Conservation (phyloP, 179 eudicot genomes). For the Carnegiea gigantea region DNA sequence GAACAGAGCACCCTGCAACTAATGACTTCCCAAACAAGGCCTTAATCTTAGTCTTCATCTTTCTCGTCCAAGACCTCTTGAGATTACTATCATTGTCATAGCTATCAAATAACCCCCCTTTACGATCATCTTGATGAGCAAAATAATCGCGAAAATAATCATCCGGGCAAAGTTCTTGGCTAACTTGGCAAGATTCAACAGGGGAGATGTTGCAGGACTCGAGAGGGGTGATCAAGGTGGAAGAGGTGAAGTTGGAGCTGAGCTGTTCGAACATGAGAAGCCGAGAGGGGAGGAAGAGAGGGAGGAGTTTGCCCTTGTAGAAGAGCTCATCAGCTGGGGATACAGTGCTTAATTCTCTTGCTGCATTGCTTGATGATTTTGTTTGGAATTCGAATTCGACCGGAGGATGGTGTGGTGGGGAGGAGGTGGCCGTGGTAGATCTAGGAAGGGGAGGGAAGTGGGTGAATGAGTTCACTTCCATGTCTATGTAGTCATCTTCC, state of each 20-base stretch:
- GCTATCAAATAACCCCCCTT: neutral
- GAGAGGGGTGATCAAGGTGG: neutral
- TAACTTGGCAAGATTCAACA: neutral
- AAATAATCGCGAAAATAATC: neutral
- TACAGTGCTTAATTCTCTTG: neutral
- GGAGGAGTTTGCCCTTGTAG: conserved; percentile 10
- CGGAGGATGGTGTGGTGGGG: conserved; percentile 33
- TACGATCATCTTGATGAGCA: neutral
- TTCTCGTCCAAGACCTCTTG: conserved; percentile 1
- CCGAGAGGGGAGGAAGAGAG: neutral
- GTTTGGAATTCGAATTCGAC: conserved; percentile 68
- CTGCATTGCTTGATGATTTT: conserved; percentile 19
- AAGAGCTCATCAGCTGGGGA: conserved; percentile 10
- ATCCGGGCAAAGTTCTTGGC: conserved; percentile 7
- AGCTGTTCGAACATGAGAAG: neutral
- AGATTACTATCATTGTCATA: neutral
- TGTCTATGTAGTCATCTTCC: conserved; percentile 73
- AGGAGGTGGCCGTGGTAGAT: conserved; percentile 28
- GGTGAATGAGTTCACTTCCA: conserved; percentile 59
- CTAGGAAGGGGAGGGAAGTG: conserved; percentile 31
- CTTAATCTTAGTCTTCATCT: neutral
- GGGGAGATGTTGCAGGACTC: neutral
- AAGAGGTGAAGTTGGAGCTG: neutral
- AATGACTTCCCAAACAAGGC: conserved; percentile 4
- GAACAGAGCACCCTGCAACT: conserved; percentile 1